Evolutionary conservation across 257 asterid genomes (phyloP), one percentile per base, ranked within the genome.

Genomic region (Primulina tabacum): DNA sequence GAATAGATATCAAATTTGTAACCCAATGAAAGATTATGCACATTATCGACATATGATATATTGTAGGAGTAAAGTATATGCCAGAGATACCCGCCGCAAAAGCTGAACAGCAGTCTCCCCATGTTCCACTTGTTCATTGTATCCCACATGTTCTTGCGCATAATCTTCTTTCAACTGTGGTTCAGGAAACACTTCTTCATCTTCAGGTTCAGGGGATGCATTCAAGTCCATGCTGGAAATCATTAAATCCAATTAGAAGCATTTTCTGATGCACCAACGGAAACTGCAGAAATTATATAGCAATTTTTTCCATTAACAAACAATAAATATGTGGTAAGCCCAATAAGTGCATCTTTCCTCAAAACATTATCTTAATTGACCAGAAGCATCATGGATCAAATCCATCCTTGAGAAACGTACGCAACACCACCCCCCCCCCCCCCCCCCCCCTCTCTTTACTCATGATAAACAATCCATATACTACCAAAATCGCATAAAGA

Each of bases 201-300:
- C 97, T 79, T 94, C 98, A 58, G 96, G 99, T 78, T 80, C 86
- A 17, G 98, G 99, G 62, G 92, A 84, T 62, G 75, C 99, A 85
- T 94, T 94, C 82, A 94, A 86, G 85, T 91, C 99, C 99, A 94
- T 94, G 81, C 90, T 84, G 78, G 75, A 82, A 74, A 81, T 77
- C 82, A 85, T 72, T 86, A 84, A 80, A 69, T 71, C 69, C 71
- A 81, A 78, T 67, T 74, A 76, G 78, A 76, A 82, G 71, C 96
- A 84, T 87, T 77, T 73, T 71, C 61, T 62, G 64, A 71, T 69
- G 76, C 80, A 64, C 72, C 62, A 67, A 59, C 16, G 62, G 38
- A 65, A 53, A 80, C 9, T 26, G 21, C 37, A 35, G 47, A 80
- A 65, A 71, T 59, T 56, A 30, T 57, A n/a, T 56, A 62, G 43